Conservation (phyloP, 2,329 filamentous ascomycete species). For the Microdochium bolleyi region DNA sequence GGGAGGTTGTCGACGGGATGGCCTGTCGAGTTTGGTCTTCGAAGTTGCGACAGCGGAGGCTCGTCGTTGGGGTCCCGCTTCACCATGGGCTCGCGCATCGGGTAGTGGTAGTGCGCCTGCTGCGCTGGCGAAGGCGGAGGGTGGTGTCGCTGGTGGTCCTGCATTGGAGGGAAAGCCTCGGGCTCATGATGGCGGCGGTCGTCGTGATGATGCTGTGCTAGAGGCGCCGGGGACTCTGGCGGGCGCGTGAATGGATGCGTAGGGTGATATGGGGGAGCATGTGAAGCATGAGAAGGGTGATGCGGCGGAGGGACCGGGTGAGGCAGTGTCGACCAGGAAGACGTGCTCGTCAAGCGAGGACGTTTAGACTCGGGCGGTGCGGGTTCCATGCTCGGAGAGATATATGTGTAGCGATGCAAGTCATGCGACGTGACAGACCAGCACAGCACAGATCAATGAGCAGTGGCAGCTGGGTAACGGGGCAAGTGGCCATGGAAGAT, state of each 20-base stretch:
- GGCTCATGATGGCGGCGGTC: constrained; percentile 51
- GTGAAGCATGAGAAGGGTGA: constrained; percentile 27
- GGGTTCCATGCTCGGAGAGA: constrained; percentile 50
- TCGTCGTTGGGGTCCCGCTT: constrained; percentile 49
- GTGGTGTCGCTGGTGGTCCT: constrained; percentile 40
- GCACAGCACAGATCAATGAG: constrained; percentile 22
- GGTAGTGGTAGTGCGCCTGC: constrained; percentile 31
- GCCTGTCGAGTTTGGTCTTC: constrained; percentile 45
- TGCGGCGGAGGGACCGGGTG: constrained; percentile 23
- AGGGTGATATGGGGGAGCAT: constrained; percentile 18
- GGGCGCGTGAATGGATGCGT: constrained; percentile 27
- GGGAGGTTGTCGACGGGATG: constrained; percentile 25
- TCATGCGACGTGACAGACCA: constrained; percentile 20
- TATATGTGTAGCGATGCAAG: constrained; percentile 21
- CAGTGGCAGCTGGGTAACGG: constrained; percentile 14
- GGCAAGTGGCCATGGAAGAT: constrained; percentile 26
- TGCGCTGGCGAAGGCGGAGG: constrained; percentile 37
- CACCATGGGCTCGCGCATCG: constrained; percentile 42
- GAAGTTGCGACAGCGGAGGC: constrained; percentile 28
- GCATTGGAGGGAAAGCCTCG: constrained; percentile 45
- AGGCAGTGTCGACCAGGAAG: constrained; percentile 35
- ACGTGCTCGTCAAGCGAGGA: constrained; percentile 39
- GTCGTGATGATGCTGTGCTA: constrained; percentile 37
- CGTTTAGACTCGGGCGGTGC: constrained; percentile 52
- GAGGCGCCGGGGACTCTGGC: constrained; percentile 26